phyloP scores from a whole-genome alignment of 139 green algal genomes.

The Chlamydomonas urium region DNA sequence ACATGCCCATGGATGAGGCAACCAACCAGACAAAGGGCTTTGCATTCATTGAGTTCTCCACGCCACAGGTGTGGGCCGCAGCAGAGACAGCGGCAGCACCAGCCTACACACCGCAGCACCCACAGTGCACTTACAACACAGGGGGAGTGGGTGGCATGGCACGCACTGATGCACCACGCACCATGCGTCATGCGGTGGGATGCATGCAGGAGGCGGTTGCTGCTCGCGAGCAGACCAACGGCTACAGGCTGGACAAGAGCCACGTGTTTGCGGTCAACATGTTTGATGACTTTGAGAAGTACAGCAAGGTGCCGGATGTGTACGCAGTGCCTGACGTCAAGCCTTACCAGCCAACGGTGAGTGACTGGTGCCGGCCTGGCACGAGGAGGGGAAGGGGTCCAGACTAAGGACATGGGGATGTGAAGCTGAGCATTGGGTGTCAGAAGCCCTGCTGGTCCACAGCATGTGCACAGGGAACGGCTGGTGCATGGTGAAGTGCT shows the following conservation, averaged over 20 bases:
- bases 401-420: too few species aligned
- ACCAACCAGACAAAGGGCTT: constrained; percentile 83
- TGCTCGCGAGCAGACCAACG: constrained; percentile 36
- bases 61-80: constrained; percentile 51
- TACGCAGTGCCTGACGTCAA: constrained; percentile 50
- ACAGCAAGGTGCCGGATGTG: constrained; percentile 51
- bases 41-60: constrained; percentile 91
- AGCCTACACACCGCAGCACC: not conserved
- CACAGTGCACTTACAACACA: too few species aligned
- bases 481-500: too few species aligned
- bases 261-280: constrained; percentile 90
- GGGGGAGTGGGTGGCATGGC: not conserved
- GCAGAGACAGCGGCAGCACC: too few species aligned
- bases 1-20: constrained; percentile 78
- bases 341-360: constrained; percentile 37
- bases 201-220: constrained; percentile 51
- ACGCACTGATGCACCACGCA: not conserved
- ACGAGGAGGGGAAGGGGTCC: too few species aligned
- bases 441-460: too few species aligned
- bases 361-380: too few species aligned
- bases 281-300: constrained; percentile 93
- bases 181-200: not conserved
- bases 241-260: constrained; percentile 81
- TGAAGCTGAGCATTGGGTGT: not conserved
- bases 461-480: too few species aligned